Evolutionary conservation across 768 basidiomycete species (phyloP).

Genomic region (Termitomyces heimii): DNA sequence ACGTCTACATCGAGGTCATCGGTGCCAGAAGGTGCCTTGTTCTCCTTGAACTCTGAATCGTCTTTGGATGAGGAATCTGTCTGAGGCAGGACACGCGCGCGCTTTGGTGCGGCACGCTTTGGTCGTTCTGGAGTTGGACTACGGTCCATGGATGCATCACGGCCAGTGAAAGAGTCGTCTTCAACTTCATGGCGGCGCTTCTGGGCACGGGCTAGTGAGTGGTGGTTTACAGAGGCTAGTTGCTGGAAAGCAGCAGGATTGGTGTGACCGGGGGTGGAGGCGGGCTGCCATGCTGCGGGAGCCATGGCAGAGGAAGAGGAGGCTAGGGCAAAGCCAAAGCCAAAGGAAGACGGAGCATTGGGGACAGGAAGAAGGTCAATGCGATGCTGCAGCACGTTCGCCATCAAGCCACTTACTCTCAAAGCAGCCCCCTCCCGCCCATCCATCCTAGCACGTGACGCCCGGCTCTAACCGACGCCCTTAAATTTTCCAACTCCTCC

Average conservation of each 20-base stretch:
- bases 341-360: constrained; percentile 60
- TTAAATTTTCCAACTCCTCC: constrained; percentile 6
- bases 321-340: constrained; percentile 67
- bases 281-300: constrained; percentile 40
- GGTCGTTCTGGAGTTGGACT: constrained; percentile 80
- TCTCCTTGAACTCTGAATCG: constrained; percentile 40
- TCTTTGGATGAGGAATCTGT: constrained; percentile 30
- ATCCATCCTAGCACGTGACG: neutral
- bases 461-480: constrained; percentile 30
- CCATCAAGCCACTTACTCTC: constrained; percentile 37
- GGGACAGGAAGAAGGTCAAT: constrained; percentile 48
- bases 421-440: neutral
- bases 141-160: constrained; percentile 77
- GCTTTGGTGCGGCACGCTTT: constrained; percentile 65
- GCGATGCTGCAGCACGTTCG: constrained; percentile 64
- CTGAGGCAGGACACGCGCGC: constrained; percentile 41
- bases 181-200: constrained; percentile 68
- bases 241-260: constrained; percentile 51
- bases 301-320: constrained; percentile 34
- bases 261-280: constrained; percentile 39
- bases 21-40: constrained; percentile 29
- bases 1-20: constrained; percentile 68
- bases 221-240: constrained; percentile 42
- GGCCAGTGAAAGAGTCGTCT: constrained; percentile 40
- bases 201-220: constrained; percentile 34